phyloP scores from a whole-genome alignment of 2,329 filamentous ascomycete species.

The Colletotrichum sp. region DNA sequence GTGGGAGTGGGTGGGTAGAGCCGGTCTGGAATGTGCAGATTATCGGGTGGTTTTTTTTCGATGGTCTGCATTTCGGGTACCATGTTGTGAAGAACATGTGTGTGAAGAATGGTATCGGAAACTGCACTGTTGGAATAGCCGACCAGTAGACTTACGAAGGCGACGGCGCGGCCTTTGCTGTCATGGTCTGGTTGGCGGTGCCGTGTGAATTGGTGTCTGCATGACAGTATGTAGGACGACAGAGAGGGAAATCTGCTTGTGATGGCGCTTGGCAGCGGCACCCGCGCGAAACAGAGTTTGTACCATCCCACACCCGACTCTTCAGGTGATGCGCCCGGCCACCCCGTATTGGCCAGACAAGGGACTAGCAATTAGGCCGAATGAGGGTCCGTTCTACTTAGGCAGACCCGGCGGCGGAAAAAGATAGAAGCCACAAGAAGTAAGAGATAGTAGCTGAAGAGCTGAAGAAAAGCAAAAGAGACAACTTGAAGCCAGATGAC shows the following conservation, averaged over 20 bases:
- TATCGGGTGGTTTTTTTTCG: neutral
- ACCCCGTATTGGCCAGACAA: constrained; percentile 1
- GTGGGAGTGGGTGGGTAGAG: neutral
- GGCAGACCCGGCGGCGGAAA: neutral
- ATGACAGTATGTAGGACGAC: constrained; percentile 12
- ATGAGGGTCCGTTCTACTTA: neutral
- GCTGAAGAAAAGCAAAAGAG: neutral
- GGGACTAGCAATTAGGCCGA: neutral
- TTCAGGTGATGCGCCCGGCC: constrained; percentile 11
- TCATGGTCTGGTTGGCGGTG: constrained; percentile 6
- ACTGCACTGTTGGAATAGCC: neutral
- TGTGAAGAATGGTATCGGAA: neutral
- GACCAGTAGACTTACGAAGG: neutral
- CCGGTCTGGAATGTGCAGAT: neutral
- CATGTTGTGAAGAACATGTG: neutral
- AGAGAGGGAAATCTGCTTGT: constrained; percentile 15
- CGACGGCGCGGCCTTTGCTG: neutral
- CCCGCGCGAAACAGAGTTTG: constrained; percentile 19
- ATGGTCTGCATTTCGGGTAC: neutral
- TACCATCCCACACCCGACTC: constrained; percentile 3
- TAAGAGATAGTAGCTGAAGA: neutral
- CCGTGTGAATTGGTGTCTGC: neutral
- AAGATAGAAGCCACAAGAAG: neutral
- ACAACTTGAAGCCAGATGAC: neutral
- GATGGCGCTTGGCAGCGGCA: constrained; percentile 19